These are phyloP conservation scores for Zea luxurians DNA, from an alignment of 176 grass and related monocot genomes.

Conservation along the genomic window DNA sequence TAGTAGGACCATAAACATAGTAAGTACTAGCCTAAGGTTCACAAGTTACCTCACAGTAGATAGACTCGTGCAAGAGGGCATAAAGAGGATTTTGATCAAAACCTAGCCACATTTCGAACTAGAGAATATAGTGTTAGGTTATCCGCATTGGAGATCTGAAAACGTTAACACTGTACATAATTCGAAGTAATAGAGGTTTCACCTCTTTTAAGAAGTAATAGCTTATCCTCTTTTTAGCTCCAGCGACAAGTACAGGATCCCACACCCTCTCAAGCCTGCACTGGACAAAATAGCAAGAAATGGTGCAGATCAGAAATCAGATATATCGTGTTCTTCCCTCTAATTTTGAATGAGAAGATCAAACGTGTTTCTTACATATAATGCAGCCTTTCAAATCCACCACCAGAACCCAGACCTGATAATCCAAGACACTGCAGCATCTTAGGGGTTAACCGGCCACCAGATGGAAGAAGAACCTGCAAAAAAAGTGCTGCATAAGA, in stretches of 20 bases:
- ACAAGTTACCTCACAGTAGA: slow-evolving; percentile 77
- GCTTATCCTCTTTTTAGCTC: slow-evolving; percentile 70
- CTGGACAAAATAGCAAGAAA: slow-evolving; percentile 31
- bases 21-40: slow-evolving; percentile 13
- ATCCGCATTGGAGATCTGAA: neutral
- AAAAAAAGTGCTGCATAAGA: slow-evolving; percentile 22
- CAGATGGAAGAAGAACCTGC: slow-evolving; percentile 83
- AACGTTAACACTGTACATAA: slow-evolving; percentile 3
- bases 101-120: slow-evolving; percentile 85
- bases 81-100: slow-evolving; percentile 88
- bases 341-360: slow-evolving; percentile 28
- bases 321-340: neutral
- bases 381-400: slow-evolving; percentile 94
- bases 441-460: slow-evolving; percentile 83
- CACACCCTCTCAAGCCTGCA: slow-evolving; percentile 88
- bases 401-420: slow-evolving; percentile 69
- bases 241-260: slow-evolving; percentile 88
- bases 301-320: slow-evolving; percentile 19
- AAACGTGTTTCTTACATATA: slow-evolving; percentile 63
- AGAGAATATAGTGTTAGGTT: slow-evolving; percentile 33
- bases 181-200: slow-evolving; percentile 28
- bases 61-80: slow-evolving; percentile 85
- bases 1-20: neutral
- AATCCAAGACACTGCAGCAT: slow-evolving; percentile 89
- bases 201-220: slow-evolving; percentile 93